Evolutionary conservation across 2,329 filamentous ascomycete genomes (phyloP).

Genomic region (Fusarium multiceps): DNA sequence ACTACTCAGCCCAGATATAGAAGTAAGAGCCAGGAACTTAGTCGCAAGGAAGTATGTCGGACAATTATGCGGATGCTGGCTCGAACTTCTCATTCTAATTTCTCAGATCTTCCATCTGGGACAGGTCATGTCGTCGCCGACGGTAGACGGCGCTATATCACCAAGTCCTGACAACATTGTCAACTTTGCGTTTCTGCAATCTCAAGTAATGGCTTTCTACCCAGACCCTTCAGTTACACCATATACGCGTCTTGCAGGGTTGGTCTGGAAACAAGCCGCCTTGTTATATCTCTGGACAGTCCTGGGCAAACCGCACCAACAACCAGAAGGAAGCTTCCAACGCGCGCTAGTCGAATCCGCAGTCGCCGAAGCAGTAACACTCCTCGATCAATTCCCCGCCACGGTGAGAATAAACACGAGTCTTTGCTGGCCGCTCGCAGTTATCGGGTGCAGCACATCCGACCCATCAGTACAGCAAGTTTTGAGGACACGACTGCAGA

Average conservation of each 20-base stretch:
- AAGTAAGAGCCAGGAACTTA: conserved; percentile 46
- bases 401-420: conserved; percentile 54
- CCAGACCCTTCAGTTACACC: conserved; percentile 50
- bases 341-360: conserved; percentile 45
- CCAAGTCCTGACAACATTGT: conserved; percentile 56
- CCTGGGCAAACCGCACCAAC: conserved; percentile 46
- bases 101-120: conserved; percentile 57
- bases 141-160: conserved; percentile 42
- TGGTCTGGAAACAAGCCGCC: conserved; percentile 59
- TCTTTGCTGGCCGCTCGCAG: conserved; percentile 54
- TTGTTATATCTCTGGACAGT: conserved; percentile 57
- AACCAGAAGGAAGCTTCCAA: conserved; percentile 35
- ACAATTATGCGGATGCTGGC: conserved; percentile 55
- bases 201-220: conserved; percentile 55
- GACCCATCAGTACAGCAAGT: conserved; percentile 52
- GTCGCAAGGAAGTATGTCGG: conserved; percentile 50
- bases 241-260: conserved; percentile 55
- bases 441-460: conserved; percentile 53
- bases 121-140: conserved; percentile 52
- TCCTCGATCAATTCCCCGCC: conserved; percentile 49
- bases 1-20: conserved; percentile 49
- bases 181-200: conserved; percentile 57
- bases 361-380: conserved; percentile 46
- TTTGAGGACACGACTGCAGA: conserved; percentile 49
- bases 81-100: conserved; percentile 53